Percentiles rank a stretch among this genome's conserved stretches.
Evolutionary conservation across 176 grass and related monocot species (phyloP).

Genomic region (Tillandsia fasciculata): DNA sequence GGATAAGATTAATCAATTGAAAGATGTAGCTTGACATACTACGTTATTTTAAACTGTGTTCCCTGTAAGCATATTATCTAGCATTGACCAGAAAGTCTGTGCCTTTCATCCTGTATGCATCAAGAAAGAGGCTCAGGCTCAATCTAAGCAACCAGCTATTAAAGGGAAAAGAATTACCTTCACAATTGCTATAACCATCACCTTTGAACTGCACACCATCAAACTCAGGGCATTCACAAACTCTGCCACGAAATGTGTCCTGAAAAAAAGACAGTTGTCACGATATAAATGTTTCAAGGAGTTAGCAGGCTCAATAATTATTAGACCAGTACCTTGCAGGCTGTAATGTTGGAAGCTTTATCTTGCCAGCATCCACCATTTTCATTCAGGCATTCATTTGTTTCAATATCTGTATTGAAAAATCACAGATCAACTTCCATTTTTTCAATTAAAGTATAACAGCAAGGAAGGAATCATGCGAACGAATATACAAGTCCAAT

Average conservation of each 20-base stretch:
- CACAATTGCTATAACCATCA: slow-evolving; percentile 73
- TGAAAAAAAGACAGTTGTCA: slow-evolving; percentile 27
- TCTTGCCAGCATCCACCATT: slow-evolving; percentile 93
- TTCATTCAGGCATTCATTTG: slow-evolving; percentile 68
- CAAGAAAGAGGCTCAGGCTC: slow-evolving; percentile 1
- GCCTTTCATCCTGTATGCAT: slow-evolving; percentile 10
- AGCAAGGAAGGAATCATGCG: background rate
- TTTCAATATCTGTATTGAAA: slow-evolving; percentile 67
- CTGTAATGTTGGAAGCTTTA: slow-evolving; percentile 73
- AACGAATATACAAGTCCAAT: background rate
- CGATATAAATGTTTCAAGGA: slow-evolving; percentile 12
- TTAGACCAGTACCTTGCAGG: slow-evolving; percentile 58
- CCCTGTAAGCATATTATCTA: too few relatives aligned
- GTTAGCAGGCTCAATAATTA: slow-evolving; percentile 11
- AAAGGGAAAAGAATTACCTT: slow-evolving; percentile 46
- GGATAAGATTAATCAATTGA: too few relatives aligned
- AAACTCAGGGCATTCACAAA: slow-evolving; percentile 70
- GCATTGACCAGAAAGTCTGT: background rate
- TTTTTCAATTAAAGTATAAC: background rate
- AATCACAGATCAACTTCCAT: slow-evolving; percentile 7
- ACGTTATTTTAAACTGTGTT: too few relatives aligned
- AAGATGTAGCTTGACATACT: too few relatives aligned
- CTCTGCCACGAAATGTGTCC: slow-evolving; percentile 89
- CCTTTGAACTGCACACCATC: slow-evolving; percentile 81
- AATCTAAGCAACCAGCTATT: background rate